These are phyloP conservation scores for Sicyos edulis DNA, from an alignment of 306 rosid genomes.

Conservation along the genomic window DNA sequence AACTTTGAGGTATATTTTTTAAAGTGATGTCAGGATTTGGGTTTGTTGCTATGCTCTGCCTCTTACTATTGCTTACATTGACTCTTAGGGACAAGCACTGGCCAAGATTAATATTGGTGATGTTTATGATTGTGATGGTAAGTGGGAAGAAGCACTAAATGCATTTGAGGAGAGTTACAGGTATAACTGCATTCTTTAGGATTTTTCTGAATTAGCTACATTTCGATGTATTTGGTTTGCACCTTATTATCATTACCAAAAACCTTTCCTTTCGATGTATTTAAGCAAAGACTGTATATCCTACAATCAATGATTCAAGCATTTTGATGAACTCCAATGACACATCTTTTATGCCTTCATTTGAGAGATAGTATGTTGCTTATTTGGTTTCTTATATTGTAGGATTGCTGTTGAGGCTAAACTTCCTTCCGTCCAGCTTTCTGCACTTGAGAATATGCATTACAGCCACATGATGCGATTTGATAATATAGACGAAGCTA, in stretches of 20 bases:
- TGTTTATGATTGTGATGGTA: slow-evolving; percentile 62
- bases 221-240: slow-evolving; percentile 10
- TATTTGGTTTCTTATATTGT: slow-evolving; percentile 29
- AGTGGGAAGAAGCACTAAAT: slow-evolving; percentile 54
- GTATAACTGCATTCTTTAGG: slow-evolving; percentile 30
- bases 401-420: slow-evolving; percentile 74
- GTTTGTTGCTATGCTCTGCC: slow-evolving; percentile 29
- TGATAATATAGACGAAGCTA: slow-evolving; percentile 64
- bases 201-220: neutral
- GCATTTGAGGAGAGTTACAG: slow-evolving; percentile 76
- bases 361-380: slow-evolving; percentile 24
- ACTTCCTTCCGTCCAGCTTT: slow-evolving; percentile 58
- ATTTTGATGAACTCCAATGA: neutral
- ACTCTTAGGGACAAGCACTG: slow-evolving; percentile 74
- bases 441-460: slow-evolving; percentile 90
- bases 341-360: slow-evolving; percentile 23
- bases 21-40: neutral
- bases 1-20: neutral
- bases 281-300: neutral
- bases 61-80: slow-evolving; percentile 24
- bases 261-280: slow-evolving; percentile 1
- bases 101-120: slow-evolving; percentile 63
- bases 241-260: neutral
- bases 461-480: slow-evolving; percentile 80
- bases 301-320: neutral